Conservation (phyloP, 805 yeast genomes). For the Ogataea zsoltii region DNA sequence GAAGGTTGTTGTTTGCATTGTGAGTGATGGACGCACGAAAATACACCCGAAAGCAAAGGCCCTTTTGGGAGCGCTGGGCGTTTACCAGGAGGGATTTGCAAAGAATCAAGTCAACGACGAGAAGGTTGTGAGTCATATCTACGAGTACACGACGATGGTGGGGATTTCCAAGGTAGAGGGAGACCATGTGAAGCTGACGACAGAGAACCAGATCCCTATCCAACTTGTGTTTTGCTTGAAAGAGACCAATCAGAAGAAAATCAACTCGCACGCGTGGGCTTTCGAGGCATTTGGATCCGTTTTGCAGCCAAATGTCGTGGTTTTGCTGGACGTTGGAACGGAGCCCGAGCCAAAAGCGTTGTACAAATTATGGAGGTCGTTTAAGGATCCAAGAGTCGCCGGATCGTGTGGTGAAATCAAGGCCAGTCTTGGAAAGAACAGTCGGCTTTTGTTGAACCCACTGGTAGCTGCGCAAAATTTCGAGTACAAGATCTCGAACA, state of each 20-base stretch:
- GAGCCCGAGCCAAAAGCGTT: conserved; percentile 83
- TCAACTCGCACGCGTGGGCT: conserved; percentile 97
- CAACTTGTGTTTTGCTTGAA: conserved; percentile 88
- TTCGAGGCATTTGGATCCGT: conserved; percentile 88
- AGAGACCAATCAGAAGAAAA: conserved; percentile 85
- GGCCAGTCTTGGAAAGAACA: conserved; percentile 68
- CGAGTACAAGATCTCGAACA: conserved; percentile 94
- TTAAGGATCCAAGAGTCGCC: conserved; percentile 76
- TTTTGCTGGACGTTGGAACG: conserved; percentile 92
- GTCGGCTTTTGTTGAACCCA: conserved; percentile 65
- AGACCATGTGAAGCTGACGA: conserved; percentile 63
- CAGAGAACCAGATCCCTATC: conserved; percentile 72
- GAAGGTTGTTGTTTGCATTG: conserved; percentile 84
- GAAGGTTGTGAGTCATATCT: conserved; percentile 81
- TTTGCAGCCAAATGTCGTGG: conserved; percentile 78
- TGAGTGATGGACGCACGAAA: conserved; percentile 89
- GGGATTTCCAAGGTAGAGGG: conserved; percentile 67
- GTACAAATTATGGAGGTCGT: conserved; percentile 87
- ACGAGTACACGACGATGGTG: conserved; percentile 91
- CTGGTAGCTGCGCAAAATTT: conserved; percentile 95
- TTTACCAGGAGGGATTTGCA: conserved; percentile 94
- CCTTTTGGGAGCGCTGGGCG: conserved; percentile 81
- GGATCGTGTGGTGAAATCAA: conserved; percentile 98
- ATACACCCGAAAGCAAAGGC: conserved; percentile 79
- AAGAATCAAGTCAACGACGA: conserved; percentile 84